phyloP scores from a whole-genome alignment of 345 rosid genomes.

The Aegle marmelos region DNA sequence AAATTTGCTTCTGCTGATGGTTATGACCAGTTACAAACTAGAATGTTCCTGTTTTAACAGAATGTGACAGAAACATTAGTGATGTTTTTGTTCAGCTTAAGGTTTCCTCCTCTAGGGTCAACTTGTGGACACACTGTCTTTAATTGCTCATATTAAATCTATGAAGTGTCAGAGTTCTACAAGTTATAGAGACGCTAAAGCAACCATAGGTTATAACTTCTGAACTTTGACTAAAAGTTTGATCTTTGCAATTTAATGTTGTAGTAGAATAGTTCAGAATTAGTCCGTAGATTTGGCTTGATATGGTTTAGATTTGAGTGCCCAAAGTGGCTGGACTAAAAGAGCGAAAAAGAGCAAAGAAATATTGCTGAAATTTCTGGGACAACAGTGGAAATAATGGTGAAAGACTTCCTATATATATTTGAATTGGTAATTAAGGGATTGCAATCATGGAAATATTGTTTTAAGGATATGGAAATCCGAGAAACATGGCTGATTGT shows the following conservation, averaged over 20 bases:
- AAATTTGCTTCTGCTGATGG: neutral
- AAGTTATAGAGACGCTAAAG: neutral
- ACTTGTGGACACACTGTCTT: neutral
- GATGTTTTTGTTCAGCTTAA: neutral
- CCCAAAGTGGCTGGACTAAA: neutral
- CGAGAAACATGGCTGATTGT: neutral
- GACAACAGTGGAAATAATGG: neutral
- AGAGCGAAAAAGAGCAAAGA: neutral
- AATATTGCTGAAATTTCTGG: neutral
- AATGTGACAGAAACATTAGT: neutral
- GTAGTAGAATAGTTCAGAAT: neutral
- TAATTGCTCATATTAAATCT: neutral
- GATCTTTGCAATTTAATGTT: neutral
- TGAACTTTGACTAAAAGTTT: neutral
- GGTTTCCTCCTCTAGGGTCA: neutral
- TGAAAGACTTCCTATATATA: neutral
- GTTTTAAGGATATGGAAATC: neutral
- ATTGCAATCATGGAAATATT: no score
- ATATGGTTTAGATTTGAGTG: neutral
- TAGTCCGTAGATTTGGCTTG: neutral
- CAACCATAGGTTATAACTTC: neutral
- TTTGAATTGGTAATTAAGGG: no score
- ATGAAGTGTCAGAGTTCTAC: neutral
- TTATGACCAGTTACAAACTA: neutral
- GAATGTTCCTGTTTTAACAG: neutral